Conservation (phyloP, 2,329 filamentous ascomycete genomes). For the Fusarium albosuccineum region DNA sequence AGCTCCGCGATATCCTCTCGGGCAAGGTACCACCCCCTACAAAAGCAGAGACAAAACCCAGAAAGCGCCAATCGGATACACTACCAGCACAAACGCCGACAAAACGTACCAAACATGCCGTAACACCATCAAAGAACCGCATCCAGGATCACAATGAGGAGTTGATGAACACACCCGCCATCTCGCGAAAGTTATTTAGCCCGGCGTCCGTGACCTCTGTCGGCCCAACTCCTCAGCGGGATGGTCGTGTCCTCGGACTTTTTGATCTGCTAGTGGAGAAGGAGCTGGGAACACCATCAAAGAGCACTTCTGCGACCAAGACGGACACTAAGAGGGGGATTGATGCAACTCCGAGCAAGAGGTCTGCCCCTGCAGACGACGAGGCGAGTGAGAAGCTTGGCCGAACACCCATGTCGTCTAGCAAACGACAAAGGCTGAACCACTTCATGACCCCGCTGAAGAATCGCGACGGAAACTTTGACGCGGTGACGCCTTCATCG, state of each 20-base stretch:
- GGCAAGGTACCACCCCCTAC: constrained; percentile 63
- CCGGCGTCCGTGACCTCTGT: constrained; percentile 71
- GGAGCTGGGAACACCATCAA: constrained; percentile 64
- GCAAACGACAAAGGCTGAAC: constrained; percentile 72
- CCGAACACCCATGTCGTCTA: constrained; percentile 66
- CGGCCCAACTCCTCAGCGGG: constrained; percentile 83
- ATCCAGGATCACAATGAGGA: constrained; percentile 54
- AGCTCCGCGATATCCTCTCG: constrained; percentile 69
- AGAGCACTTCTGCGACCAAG: constrained; percentile 49
- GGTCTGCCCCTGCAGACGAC: constrained; percentile 48
- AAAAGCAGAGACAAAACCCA: constrained; percentile 52
- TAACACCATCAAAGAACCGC: constrained; percentile 61
- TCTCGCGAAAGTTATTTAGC: constrained; percentile 71
- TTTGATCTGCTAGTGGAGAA: constrained; percentile 76
- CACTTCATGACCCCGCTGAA: constrained; percentile 75
- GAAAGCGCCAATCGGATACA: constrained; percentile 58
- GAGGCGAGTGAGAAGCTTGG: constrained; percentile 52
- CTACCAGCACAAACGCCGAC: constrained; percentile 60
- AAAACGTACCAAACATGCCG: constrained; percentile 62
- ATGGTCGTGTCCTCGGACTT: constrained; percentile 81
- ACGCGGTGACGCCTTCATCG: constrained; percentile 61
- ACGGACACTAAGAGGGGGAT: constrained; percentile 22
- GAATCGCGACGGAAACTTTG: constrained; percentile 56
- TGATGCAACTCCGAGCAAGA: constrained; percentile 63
- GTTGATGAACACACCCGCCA: constrained; percentile 67